Conservation (phyloP, 306 rosid genomes). For the Corylus americana region DNA sequence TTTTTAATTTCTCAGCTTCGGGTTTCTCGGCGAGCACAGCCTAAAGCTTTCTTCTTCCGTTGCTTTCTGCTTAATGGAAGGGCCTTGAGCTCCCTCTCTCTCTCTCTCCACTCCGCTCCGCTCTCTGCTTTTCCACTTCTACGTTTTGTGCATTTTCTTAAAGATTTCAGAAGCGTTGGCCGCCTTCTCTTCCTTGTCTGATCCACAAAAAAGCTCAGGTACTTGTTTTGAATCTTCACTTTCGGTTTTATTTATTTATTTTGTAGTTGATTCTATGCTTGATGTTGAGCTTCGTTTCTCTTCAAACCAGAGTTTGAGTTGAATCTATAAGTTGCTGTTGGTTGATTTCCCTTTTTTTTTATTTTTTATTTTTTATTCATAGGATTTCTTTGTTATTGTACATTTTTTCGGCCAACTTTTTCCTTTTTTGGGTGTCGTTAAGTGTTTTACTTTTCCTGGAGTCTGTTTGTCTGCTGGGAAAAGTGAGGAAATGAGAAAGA, state of each 20-base stretch:
- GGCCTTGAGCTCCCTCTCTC: slow-evolving; percentile 42
- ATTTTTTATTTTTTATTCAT: background rate
- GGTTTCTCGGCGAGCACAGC: slow-evolving; percentile 47
- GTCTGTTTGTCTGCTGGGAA: slow-evolving; percentile 19
- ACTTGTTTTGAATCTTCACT: slow-evolving; percentile 19
- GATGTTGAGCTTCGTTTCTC: slow-evolving; percentile 11
- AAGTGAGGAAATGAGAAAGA: slow-evolving; percentile 6
- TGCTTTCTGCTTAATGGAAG: slow-evolving; percentile 88
- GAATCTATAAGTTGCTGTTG: background rate
- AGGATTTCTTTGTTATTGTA: background rate
- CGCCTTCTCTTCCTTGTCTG: slow-evolving; percentile 37
- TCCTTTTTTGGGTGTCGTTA: background rate
- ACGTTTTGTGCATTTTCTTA: slow-evolving; percentile 35
- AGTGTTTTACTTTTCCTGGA: background rate
- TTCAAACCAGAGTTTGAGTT: slow-evolving; percentile 4
- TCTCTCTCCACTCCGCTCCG: slow-evolving; percentile 19
- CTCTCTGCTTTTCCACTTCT: slow-evolving; percentile 20
- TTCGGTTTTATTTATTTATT: background rate
- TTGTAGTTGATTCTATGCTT: background rate
- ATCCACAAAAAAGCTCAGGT: slow-evolving; percentile 47
- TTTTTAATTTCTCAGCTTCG: slow-evolving; percentile 26
- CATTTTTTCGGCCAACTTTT: background rate
- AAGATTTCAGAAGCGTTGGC: slow-evolving; percentile 18
- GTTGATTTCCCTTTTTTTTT: background rate
- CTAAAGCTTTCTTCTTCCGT: slow-evolving; percentile 45